phyloP scores from a whole-genome alignment of 352 stramenopile genomes.

The Globisporangium paddicum region DNA sequence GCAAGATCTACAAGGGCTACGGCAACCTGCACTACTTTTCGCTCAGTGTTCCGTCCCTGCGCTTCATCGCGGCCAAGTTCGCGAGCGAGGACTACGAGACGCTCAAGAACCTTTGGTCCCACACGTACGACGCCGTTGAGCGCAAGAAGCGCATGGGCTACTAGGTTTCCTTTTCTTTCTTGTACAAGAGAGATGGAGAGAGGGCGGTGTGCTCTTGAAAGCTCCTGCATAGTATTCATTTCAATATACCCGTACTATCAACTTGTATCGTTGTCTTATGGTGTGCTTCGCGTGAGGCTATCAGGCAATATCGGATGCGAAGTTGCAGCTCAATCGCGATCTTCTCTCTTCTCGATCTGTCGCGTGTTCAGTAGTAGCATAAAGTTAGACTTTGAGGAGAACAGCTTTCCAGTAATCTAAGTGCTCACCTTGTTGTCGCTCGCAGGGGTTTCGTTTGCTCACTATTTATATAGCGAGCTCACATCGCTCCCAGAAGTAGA shows the following conservation, averaged over 20 bases:
- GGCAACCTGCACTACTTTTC: constrained; percentile 85
- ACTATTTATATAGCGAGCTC: constrained; percentile 3
- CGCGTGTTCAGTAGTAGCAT: too few relatives aligned
- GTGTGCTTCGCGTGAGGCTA: not conserved
- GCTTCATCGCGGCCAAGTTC: constrained; percentile 81
- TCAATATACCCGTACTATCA: not conserved
- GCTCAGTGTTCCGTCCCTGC: constrained; percentile 70
- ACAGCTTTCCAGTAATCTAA: not conserved
- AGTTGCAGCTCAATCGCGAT: too few relatives aligned
- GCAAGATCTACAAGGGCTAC: constrained; percentile 87
- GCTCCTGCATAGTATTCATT: not conserved
- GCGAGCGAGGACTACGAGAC: constrained; percentile 79
- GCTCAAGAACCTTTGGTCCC: constrained; percentile 78
- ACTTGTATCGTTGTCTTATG: not conserved
- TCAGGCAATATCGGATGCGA: too few relatives aligned
- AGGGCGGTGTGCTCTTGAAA: too few relatives aligned
- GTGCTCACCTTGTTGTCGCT: not conserved
- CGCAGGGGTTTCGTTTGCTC: constrained; percentile 3
- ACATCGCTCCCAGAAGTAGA: not conserved
- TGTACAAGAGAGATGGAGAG: too few relatives aligned
- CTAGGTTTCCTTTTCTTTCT: too few relatives aligned
- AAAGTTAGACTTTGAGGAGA: not conserved
- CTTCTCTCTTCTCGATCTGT: too few relatives aligned
- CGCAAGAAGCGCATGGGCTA: constrained; percentile 72
- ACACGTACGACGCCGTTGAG: constrained; percentile 79